Evolutionary conservation across 1,284 basidiomycete genomes (phyloP).

Genomic region (Ganoderma leucocontextum): DNA sequence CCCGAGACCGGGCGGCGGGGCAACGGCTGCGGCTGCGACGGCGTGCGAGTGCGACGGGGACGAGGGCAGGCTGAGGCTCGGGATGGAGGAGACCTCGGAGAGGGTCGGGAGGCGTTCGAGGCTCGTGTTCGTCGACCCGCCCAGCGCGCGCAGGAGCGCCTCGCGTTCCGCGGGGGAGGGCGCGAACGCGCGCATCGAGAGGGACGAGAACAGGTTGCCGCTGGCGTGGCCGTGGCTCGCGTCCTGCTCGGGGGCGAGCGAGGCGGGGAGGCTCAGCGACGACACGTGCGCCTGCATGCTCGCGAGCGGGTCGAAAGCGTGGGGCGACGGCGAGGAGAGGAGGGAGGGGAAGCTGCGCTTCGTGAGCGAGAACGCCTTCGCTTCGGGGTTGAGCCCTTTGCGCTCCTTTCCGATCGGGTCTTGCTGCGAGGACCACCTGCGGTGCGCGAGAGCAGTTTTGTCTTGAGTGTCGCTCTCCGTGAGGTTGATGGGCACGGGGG

Average conservation of each 20-base stretch:
- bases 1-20: slow-evolving; percentile 12
- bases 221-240: background rate
- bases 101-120: slow-evolving; percentile 78
- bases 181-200: slow-evolving; percentile 75
- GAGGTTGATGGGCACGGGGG: slow-evolving; percentile 27
- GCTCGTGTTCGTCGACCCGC: slow-evolving; percentile 73
- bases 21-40: slow-evolving; percentile 39
- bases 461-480: slow-evolving; percentile 29
- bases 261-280: slow-evolving; percentile 25
- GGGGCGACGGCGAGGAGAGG: slow-evolving; percentile 20
- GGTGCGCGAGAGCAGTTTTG: slow-evolving; percentile 38
- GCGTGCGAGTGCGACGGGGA: slow-evolving; percentile 61
- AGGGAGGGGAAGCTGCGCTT: slow-evolving; percentile 38
- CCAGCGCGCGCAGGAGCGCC: slow-evolving; percentile 74
- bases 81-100: slow-evolving; percentile 58
- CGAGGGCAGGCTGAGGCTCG: slow-evolving; percentile 58
- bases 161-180: slow-evolving; percentile 85
- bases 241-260: slow-evolving; percentile 2
- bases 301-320: slow-evolving; percentile 17
- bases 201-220: slow-evolving; percentile 40
- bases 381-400: slow-evolving; percentile 83
- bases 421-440: slow-evolving; percentile 59
- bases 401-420: slow-evolving; percentile 48
- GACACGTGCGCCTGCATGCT: slow-evolving; percentile 6
- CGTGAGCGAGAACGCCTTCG: slow-evolving; percentile 78